Conservation (phyloP, 805 yeast genomes). For the Kurtzmaniella fragi region DNA sequence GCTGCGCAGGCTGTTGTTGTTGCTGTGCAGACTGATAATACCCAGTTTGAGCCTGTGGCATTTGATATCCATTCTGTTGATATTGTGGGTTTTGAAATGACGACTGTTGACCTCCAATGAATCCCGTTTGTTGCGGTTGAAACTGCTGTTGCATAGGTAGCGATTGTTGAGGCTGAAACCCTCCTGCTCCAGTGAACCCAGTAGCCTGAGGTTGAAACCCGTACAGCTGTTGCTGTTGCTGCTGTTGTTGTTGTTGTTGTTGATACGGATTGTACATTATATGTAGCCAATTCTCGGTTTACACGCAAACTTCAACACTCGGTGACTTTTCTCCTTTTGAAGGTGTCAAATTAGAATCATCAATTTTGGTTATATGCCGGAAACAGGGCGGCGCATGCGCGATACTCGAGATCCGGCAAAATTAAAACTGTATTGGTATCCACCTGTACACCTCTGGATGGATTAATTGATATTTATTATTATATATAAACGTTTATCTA, state of each 20-base stretch:
- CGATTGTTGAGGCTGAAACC: slow-evolving; percentile 16
- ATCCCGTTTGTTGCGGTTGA: slow-evolving; percentile 38
- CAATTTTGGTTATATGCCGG: too few relatives aligned
- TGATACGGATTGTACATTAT: slow-evolving; percentile 38
- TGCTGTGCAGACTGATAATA: slow-evolving; percentile 29
- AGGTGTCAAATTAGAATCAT: too few relatives aligned
- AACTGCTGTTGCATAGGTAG: slow-evolving; percentile 18
- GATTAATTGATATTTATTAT: too few relatives aligned
- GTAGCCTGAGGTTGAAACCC: slow-evolving; percentile 10
- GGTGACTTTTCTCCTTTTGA: too few relatives aligned
- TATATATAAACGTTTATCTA: background rate
- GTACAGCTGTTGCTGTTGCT: slow-evolving; percentile 24
- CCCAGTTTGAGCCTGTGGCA: slow-evolving; percentile 31
- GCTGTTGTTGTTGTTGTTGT: slow-evolving; percentile 20
- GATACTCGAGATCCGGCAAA: background rate
- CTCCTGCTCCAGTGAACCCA: slow-evolving; percentile 12
- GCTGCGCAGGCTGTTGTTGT: slow-evolving; percentile 19
- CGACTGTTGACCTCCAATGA: slow-evolving; percentile 4
- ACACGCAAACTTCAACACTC: too few relatives aligned
- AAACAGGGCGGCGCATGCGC: background rate
- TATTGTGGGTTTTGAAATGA: slow-evolving; percentile 39
- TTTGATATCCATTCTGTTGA: slow-evolving; percentile 6
- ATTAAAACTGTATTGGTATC: too few relatives aligned
- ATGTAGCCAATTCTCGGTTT: background rate
- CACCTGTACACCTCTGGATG: too few relatives aligned